A percentile compares a stretch with the other conserved stretches of the same genome.
These are phyloP conservation scores for Cicer pinnatifidum DNA, from an alignment of 306 rosid species.

Conservation along the genomic window DNA sequence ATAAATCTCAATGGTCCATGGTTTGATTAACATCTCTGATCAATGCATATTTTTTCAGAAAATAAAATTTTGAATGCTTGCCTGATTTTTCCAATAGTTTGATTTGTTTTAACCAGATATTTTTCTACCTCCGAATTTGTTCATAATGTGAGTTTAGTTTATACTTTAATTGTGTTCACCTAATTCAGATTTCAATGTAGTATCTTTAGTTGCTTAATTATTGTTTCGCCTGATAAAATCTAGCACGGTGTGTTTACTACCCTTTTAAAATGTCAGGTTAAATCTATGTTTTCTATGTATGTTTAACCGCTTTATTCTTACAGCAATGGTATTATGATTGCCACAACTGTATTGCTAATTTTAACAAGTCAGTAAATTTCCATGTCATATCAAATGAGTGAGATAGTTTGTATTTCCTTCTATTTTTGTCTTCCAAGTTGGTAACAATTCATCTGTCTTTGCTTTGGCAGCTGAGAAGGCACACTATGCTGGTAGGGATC, in stretches of 20 bases:
- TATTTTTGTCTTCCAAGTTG: slow-evolving; percentile 28
- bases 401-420: background rate
- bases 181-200: slow-evolving; percentile 13
- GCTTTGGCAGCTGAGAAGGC: slow-evolving; percentile 90
- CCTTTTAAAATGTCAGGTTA: background rate
- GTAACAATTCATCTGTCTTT: slow-evolving; percentile 18
- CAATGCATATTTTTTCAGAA: slow-evolving; percentile 6
- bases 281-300: slow-evolving; percentile 15
- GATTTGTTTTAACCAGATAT: background rate
- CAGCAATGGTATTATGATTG: slow-evolving; percentile 5
- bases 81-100: background rate
- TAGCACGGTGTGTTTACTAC: background rate
- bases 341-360: slow-evolving; percentile 1
- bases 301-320: background rate
- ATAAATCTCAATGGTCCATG: slow-evolving; percentile 8
- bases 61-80: slow-evolving; percentile 22
- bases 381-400: too few species aligned
- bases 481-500: slow-evolving; percentile 88
- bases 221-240: background rate
- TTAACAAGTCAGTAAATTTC: slow-evolving; percentile 3
- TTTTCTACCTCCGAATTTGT: background rate
- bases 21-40: slow-evolving; percentile 20
- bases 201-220: slow-evolving; percentile 19
- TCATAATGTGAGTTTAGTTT: slow-evolving; percentile 7
- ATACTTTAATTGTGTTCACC: background rate